phyloP scores from a whole-genome alignment of 78 protist genomes.

The Cavenderia fasciculata region DNA sequence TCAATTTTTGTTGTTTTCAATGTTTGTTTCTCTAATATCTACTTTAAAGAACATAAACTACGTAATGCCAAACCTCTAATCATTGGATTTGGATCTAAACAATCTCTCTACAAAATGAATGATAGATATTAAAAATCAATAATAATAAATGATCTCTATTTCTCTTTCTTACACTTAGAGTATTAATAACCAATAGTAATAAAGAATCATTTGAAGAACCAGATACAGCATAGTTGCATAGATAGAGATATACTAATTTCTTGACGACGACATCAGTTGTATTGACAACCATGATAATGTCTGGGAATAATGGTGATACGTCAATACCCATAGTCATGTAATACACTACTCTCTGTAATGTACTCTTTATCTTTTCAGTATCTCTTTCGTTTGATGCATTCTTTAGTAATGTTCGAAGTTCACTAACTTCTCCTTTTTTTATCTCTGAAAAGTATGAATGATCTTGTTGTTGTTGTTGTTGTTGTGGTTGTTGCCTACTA shows the following conservation, averaged over 20 bases:
- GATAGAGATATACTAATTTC: constrained; percentile 54
- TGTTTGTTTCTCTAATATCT: neutral
- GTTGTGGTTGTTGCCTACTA: neutral
- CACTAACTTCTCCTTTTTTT: constrained; percentile 44
- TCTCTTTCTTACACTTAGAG: constrained; percentile 20
- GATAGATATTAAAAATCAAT: neutral
- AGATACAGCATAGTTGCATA: constrained; percentile 35
- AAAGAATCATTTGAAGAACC: neutral
- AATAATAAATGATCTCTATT: neutral
- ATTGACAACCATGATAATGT: constrained; percentile 88
- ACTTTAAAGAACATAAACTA: constrained; percentile 66
- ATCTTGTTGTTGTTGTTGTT: neutral
- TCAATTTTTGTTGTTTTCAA: neutral
- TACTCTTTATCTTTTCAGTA: constrained; percentile 52
- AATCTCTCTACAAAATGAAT: constrained; percentile 81
- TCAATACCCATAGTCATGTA: constrained; percentile 97
- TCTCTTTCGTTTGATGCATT: constrained; percentile 62
- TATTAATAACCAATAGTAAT: constrained; percentile 52
- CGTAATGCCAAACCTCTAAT: constrained; percentile 97
- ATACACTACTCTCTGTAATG: constrained; percentile 86
- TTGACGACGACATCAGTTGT: constrained; percentile 43
- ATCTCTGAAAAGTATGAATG: constrained; percentile 36
- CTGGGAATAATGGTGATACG: constrained; percentile 91
- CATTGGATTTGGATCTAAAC: constrained; percentile 92
- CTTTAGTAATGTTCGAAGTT: neutral